Conservation (phyloP, 352 stramenopile species). For the Phytophthora pistaciae region DNA sequence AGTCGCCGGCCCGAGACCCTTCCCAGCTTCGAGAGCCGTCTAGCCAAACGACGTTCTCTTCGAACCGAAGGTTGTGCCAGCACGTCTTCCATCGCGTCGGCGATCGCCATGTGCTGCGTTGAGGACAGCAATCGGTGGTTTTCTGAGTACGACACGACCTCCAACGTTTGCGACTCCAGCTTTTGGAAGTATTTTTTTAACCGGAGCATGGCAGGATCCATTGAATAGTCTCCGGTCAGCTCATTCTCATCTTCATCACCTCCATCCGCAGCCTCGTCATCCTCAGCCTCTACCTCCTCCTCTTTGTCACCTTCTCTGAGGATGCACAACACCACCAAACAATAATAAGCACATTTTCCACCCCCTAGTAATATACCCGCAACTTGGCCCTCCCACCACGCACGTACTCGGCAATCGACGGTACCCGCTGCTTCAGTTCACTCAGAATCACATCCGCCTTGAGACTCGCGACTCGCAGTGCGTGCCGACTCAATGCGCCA, state of each 20-base stretch:
- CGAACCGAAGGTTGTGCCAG: conserved; percentile 68
- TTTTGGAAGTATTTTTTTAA: conserved; percentile 63
- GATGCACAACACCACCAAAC: not conserved
- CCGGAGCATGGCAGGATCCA: conserved; percentile 43
- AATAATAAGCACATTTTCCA: conserved; percentile 11
- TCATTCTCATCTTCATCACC: conserved; percentile 16
- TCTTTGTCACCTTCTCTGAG: conserved; percentile 1
- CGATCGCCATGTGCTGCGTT: conserved; percentile 67
- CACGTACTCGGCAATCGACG: conserved; percentile 26
- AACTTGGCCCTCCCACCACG: not conserved
- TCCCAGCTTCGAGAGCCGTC: conserved; percentile 66
- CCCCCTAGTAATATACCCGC: too few relatives aligned
- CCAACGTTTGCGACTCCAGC: conserved; percentile 62
- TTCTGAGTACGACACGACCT: conserved; percentile 70
- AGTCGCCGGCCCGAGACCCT: conserved; percentile 60
- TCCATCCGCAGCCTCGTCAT: conserved; percentile 1
- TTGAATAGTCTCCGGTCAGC: conserved; percentile 22
- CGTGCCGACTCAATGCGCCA: conserved; percentile 39
- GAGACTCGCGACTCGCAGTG: conserved; percentile 63
- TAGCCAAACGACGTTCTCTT: conserved; percentile 68
- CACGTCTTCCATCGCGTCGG: conserved; percentile 80
- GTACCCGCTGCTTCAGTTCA: conserved; percentile 51
- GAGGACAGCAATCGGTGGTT: conserved; percentile 74
- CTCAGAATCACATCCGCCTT: conserved; percentile 68
- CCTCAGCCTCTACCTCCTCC: not conserved